Evolutionary conservation across 768 basidiomycete genomes (phyloP).

Genomic region (Xanthoconium stramineum): DNA sequence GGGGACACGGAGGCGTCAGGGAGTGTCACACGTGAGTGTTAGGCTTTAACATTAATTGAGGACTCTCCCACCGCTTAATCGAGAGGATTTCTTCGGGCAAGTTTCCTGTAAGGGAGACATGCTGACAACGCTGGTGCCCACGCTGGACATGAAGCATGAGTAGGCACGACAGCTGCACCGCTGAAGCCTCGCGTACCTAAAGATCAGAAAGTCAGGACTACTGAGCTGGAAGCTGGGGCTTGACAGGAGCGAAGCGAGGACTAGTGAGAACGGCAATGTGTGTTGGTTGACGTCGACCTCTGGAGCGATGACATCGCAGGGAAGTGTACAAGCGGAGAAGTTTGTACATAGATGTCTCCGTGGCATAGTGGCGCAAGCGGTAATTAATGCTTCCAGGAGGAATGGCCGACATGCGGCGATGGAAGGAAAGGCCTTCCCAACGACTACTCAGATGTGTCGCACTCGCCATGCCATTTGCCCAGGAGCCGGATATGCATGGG

Average conservation of each 20-base stretch:
- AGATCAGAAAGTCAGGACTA: neutral
- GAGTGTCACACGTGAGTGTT: slow-evolving; percentile 5
- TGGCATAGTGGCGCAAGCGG: slow-evolving; percentile 28
- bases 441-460: neutral
- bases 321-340: slow-evolving; percentile 24
- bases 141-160: neutral
- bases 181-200: neutral
- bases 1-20: neutral
- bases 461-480: slow-evolving; percentile 6
- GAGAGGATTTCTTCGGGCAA: slow-evolving; percentile 5
- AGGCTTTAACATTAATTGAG: slow-evolving; percentile 14
- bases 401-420: slow-evolving; percentile 23
- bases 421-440: slow-evolving; percentile 20
- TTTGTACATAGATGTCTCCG: slow-evolving; percentile 15
- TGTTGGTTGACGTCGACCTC: slow-evolving; percentile 6
- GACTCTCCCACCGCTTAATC: slow-evolving; percentile 20
- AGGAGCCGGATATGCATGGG: slow-evolving; percentile 27
- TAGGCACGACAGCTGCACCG: neutral
- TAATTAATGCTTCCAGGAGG: slow-evolving; percentile 29
- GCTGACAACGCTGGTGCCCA: neutral
- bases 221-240: slow-evolving; percentile 6
- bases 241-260: slow-evolving; percentile 19
- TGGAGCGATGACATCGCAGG: slow-evolving; percentile 29
- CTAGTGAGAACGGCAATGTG: slow-evolving; percentile 8
- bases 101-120: neutral